A percentile compares a stretch with the other conserved stretches of the same genome.
These are phyloP conservation scores for Termitomyces titanicus DNA, from an alignment of 768 basidiomycete species.

Conservation along the genomic window DNA sequence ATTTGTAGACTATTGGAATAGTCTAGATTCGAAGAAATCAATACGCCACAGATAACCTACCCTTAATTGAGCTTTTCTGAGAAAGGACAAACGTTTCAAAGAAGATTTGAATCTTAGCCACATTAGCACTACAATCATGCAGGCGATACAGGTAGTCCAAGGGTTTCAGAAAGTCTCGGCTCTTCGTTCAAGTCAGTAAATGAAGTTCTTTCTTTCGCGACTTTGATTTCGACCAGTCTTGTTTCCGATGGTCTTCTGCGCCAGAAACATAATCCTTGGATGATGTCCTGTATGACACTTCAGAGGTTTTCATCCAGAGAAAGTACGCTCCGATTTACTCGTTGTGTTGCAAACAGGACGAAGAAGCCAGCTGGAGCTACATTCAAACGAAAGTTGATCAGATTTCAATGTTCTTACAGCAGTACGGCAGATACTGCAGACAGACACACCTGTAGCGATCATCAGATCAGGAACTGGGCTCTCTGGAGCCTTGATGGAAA, in stretches of 20 bases:
- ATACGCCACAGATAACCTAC: too few relatives aligned
- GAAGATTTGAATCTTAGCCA: too few relatives aligned
- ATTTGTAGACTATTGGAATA: too few relatives aligned
- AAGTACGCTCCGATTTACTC: conserved; percentile 19
- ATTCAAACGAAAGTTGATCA: background rate
- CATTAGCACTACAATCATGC: background rate
- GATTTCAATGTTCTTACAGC: background rate
- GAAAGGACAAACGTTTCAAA: too few relatives aligned
- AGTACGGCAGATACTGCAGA: too few relatives aligned
- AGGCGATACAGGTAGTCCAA: background rate
- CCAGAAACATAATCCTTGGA: conserved; percentile 34
- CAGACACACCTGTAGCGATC: conserved; percentile 38
- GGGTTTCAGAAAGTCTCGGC: background rate
- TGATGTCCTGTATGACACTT: conserved; percentile 29
- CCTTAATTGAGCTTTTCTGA: too few relatives aligned
- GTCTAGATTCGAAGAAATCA: too few relatives aligned
- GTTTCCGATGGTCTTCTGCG: conserved; percentile 9
- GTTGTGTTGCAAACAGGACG: conserved; percentile 46
- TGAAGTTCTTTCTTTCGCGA: background rate
- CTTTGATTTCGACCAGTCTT: background rate
- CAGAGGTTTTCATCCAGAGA: background rate
- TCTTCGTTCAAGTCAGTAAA: background rate
- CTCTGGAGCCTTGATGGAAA: conserved; percentile 40
- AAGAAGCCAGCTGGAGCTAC: conserved; percentile 40
- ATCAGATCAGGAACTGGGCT: conserved; percentile 45